Conservation (phyloP, 371 early-diverging fungal species). For the Mucor piriformis region DNA sequence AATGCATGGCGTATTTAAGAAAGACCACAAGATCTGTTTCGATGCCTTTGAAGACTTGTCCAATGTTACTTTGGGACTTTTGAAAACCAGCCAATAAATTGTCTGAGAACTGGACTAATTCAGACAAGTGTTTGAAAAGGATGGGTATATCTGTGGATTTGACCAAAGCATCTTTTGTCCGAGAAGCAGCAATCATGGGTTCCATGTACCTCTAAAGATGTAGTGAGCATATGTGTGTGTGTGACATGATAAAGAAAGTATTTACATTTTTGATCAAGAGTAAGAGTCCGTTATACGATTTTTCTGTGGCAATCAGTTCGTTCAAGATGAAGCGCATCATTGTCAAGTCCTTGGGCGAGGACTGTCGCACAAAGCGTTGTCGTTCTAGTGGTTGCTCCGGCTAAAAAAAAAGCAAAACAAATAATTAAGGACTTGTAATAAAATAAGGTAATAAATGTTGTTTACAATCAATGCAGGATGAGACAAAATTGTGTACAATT, state of each 20-base stretch:
- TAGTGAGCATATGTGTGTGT: too few species aligned
- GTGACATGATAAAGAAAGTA: too few species aligned
- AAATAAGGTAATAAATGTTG: neutral
- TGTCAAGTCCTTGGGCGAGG: slow-evolving; percentile 18
- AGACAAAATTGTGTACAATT: slow-evolving; percentile 9
- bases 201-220: slow-evolving; percentile 46
- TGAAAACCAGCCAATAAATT: slow-evolving; percentile 24
- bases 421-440: neutral
- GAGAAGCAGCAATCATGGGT: slow-evolving; percentile 37
- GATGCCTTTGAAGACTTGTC: slow-evolving; percentile 28
- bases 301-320: slow-evolving; percentile 31
- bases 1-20: slow-evolving; percentile 50
- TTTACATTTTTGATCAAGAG: slow-evolving; percentile 38
- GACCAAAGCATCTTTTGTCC: slow-evolving; percentile 31
- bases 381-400: slow-evolving; percentile 17
- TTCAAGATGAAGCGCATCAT: slow-evolving; percentile 29
- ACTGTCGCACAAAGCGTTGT: slow-evolving; percentile 27
- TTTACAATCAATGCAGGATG: slow-evolving; percentile 15
- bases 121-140: slow-evolving; percentile 42
- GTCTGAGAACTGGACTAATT: slow-evolving; percentile 35
- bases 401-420: neutral
- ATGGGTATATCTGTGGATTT: slow-evolving; percentile 39
- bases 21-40: slow-evolving; percentile 40
- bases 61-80: slow-evolving; percentile 27
- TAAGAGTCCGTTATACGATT: slow-evolving; percentile 37